Base-by-base conservation (phyloP, 148 eudicot genomes). In the Nyssa sinensis region DNA sequence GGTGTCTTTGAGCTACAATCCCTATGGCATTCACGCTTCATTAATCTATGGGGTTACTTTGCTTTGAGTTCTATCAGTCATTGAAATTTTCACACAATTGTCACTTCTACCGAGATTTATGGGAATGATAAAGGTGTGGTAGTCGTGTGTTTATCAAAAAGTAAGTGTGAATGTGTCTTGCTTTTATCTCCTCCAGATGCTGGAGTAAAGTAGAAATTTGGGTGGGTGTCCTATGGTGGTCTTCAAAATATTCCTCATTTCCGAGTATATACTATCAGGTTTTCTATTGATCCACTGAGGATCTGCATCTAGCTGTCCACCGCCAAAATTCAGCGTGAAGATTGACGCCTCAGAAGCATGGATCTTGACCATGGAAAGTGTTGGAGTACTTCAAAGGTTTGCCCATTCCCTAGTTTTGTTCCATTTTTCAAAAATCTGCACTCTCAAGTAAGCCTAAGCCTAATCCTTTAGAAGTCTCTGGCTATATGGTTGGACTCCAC, bases 381-480 rank as follows among this genome's bases (percentile, higher is more conserved):
- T 63, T 82, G 84, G 84, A 74, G 79, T 64, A 73, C 76, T 74
- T 68, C 75, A 31, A 81, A 86, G 90, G 92, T 89, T 60, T 37
- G 77, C 25, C 37, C 72, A 71, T 68, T 58, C 39, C 58, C 60
- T 51, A 62, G 3, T 30, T 60, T 1, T 39, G 34, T 27, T 72
- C 30, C 24, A 47, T 75, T n/a, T 62, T 7, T 7, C 44, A 39
- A 0, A 39, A 39, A 3, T 13, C 51, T 44, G 51, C 51, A 0
- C 16, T 44, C 11, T 44, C 51, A 14, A 44, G 16, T 44, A 19
- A 44, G 12, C 16, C 12, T 14, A 44, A 44, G 51, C 17, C 1
- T 19, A 44, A 14, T 2, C 17, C 51, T 44, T 11, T 44, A 44
- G 12, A 19, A 19, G 51, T 44, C 12, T 44, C 51, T 44, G 51